Percentiles rank a stretch among this genome's conserved stretches.
phyloP scores from a whole-genome alignment of 345 rosid genomes.

The Nasturtium officinale region DNA sequence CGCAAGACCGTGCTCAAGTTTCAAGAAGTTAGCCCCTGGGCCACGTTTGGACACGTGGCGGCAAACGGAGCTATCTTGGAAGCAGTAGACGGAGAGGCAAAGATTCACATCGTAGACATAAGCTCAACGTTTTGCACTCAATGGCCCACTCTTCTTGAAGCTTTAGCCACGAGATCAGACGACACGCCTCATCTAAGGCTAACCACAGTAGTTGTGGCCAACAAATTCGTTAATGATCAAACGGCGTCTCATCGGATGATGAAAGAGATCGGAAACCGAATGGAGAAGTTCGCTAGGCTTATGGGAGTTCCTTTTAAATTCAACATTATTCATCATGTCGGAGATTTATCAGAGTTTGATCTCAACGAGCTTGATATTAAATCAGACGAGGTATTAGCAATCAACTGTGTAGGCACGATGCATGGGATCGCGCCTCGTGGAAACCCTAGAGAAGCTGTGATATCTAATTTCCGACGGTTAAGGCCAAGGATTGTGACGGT shows the following conservation, averaged over 20 bases:
- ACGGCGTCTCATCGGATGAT: slow-evolving; percentile 61
- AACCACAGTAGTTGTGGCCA: slow-evolving; percentile 60
- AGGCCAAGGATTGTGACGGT: slow-evolving; percentile 77
- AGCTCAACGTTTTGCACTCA: slow-evolving; percentile 95
- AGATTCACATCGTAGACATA: slow-evolving; percentile 81
- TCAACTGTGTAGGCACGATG: slow-evolving; percentile 71
- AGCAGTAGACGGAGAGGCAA: slow-evolving; percentile 79
- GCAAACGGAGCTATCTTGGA: slow-evolving; percentile 92
- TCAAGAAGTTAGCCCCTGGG: slow-evolving; percentile 98
- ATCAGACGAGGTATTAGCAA: slow-evolving; percentile 77
- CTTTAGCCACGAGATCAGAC: slow-evolving; percentile 89
- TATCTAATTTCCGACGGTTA: slow-evolving; percentile 61
- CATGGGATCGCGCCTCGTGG: slow-evolving; percentile 57
- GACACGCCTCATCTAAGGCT: slow-evolving; percentile 85
- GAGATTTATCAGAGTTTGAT: slow-evolving; percentile 72
- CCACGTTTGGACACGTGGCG: slow-evolving; percentile 95
- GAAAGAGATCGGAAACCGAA: slow-evolving; percentile 87
- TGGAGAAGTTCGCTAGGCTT: slow-evolving; percentile 95
- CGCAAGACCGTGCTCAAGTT: slow-evolving; percentile 78
- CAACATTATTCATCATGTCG: slow-evolving; percentile 71
- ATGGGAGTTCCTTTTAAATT: slow-evolving; percentile 98
- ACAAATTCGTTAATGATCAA: slow-evolving; percentile 43
- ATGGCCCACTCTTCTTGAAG: slow-evolving; percentile 97
- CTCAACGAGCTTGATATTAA: slow-evolving; percentile 53
- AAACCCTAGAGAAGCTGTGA: slow-evolving; percentile 63